Evolutionary conservation across 805 yeast species (phyloP), one percentile per base, ranked within the genome.

Genomic region (Candida golubevii): DNA sequence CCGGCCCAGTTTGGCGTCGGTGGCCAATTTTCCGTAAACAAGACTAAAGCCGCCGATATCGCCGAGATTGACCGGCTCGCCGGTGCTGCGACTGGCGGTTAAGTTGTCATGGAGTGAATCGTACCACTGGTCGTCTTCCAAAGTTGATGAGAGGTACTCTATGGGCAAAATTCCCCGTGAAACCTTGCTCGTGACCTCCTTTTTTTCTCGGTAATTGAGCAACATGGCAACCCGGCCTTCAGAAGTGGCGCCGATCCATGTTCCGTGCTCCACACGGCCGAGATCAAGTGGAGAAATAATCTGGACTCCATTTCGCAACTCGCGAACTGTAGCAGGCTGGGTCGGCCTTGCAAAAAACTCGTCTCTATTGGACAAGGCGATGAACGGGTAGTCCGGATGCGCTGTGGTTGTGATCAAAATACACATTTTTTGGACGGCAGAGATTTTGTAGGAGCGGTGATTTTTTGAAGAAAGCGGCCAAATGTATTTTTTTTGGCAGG

Each of bases 351-450:
- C 75, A 58, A 85, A 81, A 55, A 68, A 86, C 61, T 93, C 99
- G 59, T 93, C 99, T 37, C 99, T 64, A 59, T 91, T 91, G 4
- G 96, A 87, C 3, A 88, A 66, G 5, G 88, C 59, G 2, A 91
- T 76, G 33, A 91, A 69, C 0, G 95, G 86, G 41, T 80, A 91
- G 15, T 84, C 78, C 0, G 85, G 83, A 58, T 86, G 90, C 1
- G 69, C 73, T 11, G 79, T 77, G 2, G 95, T 75, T 1, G 85
- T 76, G 31, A 88, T 56, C 14, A 88, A 60, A 29, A 89, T 85
- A 65, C 98, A 90, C 98, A 90, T 89, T 3, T 28, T 33, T 18
- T 18, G 23, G 23, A 3, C 3, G 23, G 23, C 23, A 18, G 23
- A 3, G 23, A 18, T 18, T 18, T 18, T 18, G 5, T 18, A 3